Percentiles rank a stretch among this genome's conserved stretches.
These are phyloP conservation scores for Psilocybe mexicana DNA, from an alignment of 1,284 basidiomycete species.

Conservation along the genomic window DNA sequence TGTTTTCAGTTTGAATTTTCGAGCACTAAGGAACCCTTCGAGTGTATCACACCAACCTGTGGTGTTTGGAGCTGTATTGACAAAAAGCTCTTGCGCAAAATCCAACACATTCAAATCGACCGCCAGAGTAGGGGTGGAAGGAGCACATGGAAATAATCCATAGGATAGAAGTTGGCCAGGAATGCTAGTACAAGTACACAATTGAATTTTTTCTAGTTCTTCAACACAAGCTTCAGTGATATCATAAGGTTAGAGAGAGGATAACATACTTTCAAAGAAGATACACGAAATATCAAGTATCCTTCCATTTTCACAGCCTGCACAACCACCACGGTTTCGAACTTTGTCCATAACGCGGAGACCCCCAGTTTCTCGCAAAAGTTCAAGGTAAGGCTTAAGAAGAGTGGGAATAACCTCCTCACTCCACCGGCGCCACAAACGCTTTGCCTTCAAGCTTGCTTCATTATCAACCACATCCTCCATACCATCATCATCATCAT, in stretches of 20 bases:
- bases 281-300: too few species aligned
- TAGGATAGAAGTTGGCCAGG: conserved; percentile 7
- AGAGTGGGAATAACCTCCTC: conserved; percentile 11
- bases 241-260: too few species aligned
- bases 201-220: conserved; percentile 6
- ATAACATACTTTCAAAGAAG: too few species aligned
- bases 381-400: conserved; percentile 7
- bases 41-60: conserved; percentile 15
- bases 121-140: conserved; percentile 7
- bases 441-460: conserved; percentile 3
- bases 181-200: conserved; percentile 12
- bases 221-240: neutral
- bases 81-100: conserved; percentile 10
- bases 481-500: too few species aligned
- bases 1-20: conserved; percentile 9
- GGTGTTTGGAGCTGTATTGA: conserved; percentile 14
- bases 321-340: neutral
- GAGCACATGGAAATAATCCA: conserved; percentile 15
- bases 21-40: conserved; percentile 7
- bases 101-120: conserved; percentile 13
- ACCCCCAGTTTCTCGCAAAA: conserved; percentile 4
- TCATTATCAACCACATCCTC: neutral
- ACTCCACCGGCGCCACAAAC: conserved; percentile 11
- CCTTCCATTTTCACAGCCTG: too few species aligned
- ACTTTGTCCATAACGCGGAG: conserved; percentile 3